Base-by-base conservation (phyloP, 441 rosid genomes). In the Syzygium malaccense region DNA sequence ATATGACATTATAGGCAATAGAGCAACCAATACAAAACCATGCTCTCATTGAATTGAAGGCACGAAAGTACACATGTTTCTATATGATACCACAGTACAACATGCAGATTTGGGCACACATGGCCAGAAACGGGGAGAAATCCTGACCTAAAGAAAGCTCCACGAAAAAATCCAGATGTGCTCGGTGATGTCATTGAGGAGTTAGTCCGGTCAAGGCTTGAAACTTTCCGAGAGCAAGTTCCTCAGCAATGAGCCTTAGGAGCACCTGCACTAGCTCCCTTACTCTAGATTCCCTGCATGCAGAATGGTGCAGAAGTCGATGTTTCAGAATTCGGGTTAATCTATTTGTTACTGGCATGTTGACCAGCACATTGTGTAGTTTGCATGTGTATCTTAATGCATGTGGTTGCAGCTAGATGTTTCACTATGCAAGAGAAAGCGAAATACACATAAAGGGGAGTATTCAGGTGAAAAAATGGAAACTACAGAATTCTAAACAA, bases 231-330 rank as follows among this genome's bases (percentile, higher is more conserved):
- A 97, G 94, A 33, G 93, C 93, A 60, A 98, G 92, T 92, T 95
- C 98, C 30, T 88, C 90, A 2, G 95, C 90, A 85, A 98, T 85
- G 62, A 94, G 96, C 93, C 95, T 94, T 55, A 97, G 94, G 88
- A 96, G 89, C 78, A 93, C 93, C 89, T 93, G 97, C 85, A 97
- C 96, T 86, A 93, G 90, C 91, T 96, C 99, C 90, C 99, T 95
- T 71, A 97, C 96, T 91, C 92, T 91, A 48, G 90, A 88, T 93
- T 98, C 99, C 97, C 99, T 97, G 97, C 89, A 87, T 80, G 90
- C 86, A 88, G 90, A 28, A 86, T 25, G 56, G 64, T 41, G 51
- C 83, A 23, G 6, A 1, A 23, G 51, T 75, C n/a, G 25, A 23
- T 41, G n/a, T 75, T 41, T 3, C 6, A 1, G 30, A 41, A 75